Percentiles rank a stretch among this genome's conserved stretches.
Evolutionary conservation across 768 basidiomycete genomes (phyloP).

Genomic region (Tulasnella sp.): DNA sequence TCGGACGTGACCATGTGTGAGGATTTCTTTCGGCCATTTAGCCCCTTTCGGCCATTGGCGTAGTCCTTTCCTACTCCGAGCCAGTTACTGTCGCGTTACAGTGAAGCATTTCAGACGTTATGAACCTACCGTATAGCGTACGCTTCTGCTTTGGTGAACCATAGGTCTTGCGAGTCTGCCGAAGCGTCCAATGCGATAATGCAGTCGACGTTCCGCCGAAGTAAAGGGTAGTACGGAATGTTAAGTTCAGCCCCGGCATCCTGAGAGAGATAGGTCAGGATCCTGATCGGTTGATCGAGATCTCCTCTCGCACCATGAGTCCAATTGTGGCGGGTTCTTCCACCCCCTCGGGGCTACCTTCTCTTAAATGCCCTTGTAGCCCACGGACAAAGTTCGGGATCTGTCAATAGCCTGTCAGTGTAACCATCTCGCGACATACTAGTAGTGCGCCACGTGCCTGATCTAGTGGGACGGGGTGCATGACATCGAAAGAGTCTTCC

Average conservation of each 20-base stretch:
- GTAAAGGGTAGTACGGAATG: conserved; percentile 24
- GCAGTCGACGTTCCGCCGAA: conserved; percentile 23
- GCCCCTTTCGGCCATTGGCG: conserved; percentile 14
- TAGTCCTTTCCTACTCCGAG: not conserved
- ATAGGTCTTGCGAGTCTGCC: conserved; percentile 22
- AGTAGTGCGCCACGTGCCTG: conserved; percentile 14
- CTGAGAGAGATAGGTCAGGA: conserved; percentile 7
- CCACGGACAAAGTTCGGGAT: conserved; percentile 26
- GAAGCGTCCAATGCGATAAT: conserved; percentile 24
- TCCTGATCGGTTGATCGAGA: not conserved
- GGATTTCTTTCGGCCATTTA: conserved; percentile 12
- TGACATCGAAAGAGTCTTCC: conserved; percentile 20
- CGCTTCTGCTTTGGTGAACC: conserved; percentile 25
- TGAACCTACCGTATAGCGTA: conserved; percentile 11
- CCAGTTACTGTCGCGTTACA: not conserved
- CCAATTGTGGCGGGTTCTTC: conserved; percentile 23
- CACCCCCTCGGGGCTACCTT: conserved; percentile 20
- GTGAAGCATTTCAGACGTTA: not conserved
- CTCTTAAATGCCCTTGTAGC: conserved; percentile 19
- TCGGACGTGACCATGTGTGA: not conserved
- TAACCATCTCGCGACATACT: not conserved
- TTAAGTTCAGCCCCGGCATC: conserved; percentile 27
- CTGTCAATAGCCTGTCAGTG: conserved; percentile 1
- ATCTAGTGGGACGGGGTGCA: conserved; percentile 26
- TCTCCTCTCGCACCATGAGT: conserved; percentile 20